Conservation (phyloP, 2,329 filamentous ascomycete species). For the Ascochyta lentis region DNA sequence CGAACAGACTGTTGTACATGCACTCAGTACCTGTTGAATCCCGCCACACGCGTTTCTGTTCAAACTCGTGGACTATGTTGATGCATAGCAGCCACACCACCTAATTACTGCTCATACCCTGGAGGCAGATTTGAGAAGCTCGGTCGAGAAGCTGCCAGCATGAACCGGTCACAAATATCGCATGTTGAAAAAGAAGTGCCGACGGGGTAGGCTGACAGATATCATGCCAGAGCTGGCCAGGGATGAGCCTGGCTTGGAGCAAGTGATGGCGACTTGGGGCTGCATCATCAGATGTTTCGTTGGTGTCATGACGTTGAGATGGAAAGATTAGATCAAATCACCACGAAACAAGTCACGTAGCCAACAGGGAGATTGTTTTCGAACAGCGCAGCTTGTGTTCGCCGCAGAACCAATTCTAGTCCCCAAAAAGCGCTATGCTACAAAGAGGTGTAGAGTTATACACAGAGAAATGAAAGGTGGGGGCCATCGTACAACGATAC, state of each 20-base stretch:
- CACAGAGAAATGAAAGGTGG: constrained; percentile 5
- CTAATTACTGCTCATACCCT: not conserved
- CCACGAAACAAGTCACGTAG: not conserved
- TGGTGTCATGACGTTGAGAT: not conserved
- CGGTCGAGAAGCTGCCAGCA: not conserved
- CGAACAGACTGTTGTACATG: not conserved
- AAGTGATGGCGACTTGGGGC: not conserved
- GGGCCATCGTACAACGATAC: constrained; percentile 9
- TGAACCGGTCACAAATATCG: not conserved
- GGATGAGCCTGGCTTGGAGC: not conserved
- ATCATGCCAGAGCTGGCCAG: not conserved
- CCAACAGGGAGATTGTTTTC: not conserved
- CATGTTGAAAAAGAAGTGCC: not conserved
- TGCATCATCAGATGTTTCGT: not conserved
- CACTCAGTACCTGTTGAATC: not conserved
- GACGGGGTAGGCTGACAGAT: not conserved
- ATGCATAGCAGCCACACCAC: not conserved
- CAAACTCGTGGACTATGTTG: not conserved
- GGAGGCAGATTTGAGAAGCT: not conserved
- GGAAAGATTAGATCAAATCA: not conserved
- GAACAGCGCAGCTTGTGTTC: not conserved
- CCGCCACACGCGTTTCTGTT: not conserved
- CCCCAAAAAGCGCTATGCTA: constrained; percentile 9
- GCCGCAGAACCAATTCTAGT: not conserved
- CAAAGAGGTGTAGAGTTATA: constrained; percentile 4